phyloP scores from a whole-genome alignment of 345 rosid species.

The thale cress (Arabidopsis thaliana) region DNA sequence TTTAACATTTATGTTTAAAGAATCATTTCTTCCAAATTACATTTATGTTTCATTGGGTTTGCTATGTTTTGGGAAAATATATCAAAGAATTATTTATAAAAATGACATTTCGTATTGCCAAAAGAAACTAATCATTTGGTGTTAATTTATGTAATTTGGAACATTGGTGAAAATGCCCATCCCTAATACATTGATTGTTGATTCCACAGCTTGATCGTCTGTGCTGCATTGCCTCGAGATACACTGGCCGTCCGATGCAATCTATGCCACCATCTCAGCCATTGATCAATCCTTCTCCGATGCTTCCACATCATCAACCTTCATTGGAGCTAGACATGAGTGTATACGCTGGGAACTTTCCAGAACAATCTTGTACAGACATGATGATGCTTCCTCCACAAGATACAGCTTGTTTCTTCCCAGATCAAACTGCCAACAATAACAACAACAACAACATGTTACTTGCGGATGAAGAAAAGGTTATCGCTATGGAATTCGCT shows the following conservation, averaged over 20 bases:
- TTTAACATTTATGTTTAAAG: neutral
- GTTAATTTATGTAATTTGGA: neutral
- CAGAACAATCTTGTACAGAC: conserved; percentile 53
- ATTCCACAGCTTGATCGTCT: conserved; percentile 68
- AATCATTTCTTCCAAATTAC: too few species aligned
- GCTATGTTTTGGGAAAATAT: neutral
- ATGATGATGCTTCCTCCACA: conserved; percentile 55
- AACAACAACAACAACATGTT: conserved; percentile 47
- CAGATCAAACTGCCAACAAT: conserved; percentile 47
- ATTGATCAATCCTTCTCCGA: conserved; percentile 48
- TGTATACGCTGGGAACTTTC: conserved; percentile 56
- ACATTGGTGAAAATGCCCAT: neutral
- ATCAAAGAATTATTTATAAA: neutral
- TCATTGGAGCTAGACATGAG: conserved; percentile 84
- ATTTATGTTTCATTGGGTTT: neutral
- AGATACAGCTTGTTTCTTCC: conserved; percentile 48
- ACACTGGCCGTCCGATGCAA: conserved; percentile 58
- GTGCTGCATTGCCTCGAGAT: conserved; percentile 64
- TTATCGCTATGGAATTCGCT: conserved; percentile 72
- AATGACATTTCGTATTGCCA: too few species aligned
- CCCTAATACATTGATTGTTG: neutral
- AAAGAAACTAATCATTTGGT: too few species aligned
- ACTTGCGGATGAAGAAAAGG: conserved; percentile 72
- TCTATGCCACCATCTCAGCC: conserved; percentile 50
- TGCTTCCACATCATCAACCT: conserved; percentile 50